phyloP scores from a whole-genome alignment of 2,329 filamentous ascomycete species.

The Hypoxylon sp. region DNA sequence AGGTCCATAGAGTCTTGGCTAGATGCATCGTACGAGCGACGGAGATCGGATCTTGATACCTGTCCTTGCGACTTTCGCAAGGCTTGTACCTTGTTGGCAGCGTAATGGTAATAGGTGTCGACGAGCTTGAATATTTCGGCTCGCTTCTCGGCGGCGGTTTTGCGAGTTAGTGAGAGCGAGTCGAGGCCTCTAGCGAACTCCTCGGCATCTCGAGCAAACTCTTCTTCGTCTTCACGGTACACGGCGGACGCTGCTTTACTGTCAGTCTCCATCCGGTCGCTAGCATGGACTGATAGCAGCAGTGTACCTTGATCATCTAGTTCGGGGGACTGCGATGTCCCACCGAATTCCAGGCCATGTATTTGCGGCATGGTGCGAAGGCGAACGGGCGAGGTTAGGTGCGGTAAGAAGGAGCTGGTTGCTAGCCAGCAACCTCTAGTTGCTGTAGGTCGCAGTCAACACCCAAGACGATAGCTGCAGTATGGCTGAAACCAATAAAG shows the following conservation, averaged over 20 bases:
- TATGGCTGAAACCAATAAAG: not conserved
- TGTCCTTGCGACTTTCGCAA: constrained; percentile 57
- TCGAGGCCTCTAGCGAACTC: constrained; percentile 87
- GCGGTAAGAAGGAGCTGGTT: constrained; percentile 34
- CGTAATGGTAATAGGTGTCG: constrained; percentile 71
- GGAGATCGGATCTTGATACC: constrained; percentile 48
- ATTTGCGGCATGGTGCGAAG: constrained; percentile 33
- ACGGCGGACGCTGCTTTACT: constrained; percentile 45
- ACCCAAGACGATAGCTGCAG: not conserved
- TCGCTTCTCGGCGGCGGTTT: constrained; percentile 66
- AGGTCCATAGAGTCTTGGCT: constrained; percentile 66
- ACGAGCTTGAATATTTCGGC: constrained; percentile 76
- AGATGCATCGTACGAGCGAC: constrained; percentile 51
- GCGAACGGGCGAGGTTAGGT: constrained; percentile 25
- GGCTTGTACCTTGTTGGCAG: constrained; percentile 58
- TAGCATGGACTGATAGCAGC: constrained; percentile 22
- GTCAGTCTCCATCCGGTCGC: constrained; percentile 23
- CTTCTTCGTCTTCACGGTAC: constrained; percentile 36
- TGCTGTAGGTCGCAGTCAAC: constrained; percentile 26
- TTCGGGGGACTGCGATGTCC: constrained; percentile 32
- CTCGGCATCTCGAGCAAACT: constrained; percentile 76
- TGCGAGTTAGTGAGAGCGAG: constrained; percentile 69
- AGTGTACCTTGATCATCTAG: constrained; percentile 40
- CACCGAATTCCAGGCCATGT: constrained; percentile 35
- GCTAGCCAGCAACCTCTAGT: constrained; percentile 46